A percentile compares a stretch with the other conserved stretches of the same genome.
These are phyloP conservation scores for Guillardia theta DNA, from an alignment of 78 protist species.

Conservation along the genomic window DNA sequence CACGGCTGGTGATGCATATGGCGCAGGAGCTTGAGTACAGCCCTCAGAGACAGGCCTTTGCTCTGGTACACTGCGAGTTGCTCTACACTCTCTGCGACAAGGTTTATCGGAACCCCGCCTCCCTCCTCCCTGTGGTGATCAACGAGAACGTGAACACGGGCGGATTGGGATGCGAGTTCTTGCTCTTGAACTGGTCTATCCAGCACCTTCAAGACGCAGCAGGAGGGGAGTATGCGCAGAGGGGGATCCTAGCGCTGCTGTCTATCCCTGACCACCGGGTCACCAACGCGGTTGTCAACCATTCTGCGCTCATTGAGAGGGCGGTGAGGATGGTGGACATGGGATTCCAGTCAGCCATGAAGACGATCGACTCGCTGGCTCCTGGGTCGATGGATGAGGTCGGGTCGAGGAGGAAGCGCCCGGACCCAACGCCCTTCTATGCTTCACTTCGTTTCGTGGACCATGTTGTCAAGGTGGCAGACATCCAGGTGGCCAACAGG, in stretches of 20 bases:
- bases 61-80: slow-evolving; percentile 17
- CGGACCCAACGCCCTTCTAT: slow-evolving; percentile 20
- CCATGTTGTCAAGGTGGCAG: slow-evolving; percentile 1
- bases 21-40: not conserved
- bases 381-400: not conserved
- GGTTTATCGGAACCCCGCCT: not conserved
- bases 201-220: slow-evolving; percentile 31
- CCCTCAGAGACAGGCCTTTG: not conserved
- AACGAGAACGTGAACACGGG: slow-evolving; percentile 23
- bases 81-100: slow-evolving; percentile 27
- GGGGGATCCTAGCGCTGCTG: not conserved
- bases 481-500: not conserved
- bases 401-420: not conserved
- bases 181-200: slow-evolving; percentile 1
- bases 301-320: not conserved
- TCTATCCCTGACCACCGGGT: not conserved
- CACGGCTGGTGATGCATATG: slow-evolving; percentile 23
- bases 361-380: not conserved
- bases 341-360: not conserved
- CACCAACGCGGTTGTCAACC: not conserved
- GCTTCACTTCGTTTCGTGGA: slow-evolving; percentile 15
- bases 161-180: not conserved
- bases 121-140: slow-evolving; percentile 15
- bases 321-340: slow-evolving; percentile 20
- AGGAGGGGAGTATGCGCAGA: slow-evolving; percentile 21